phyloP scores from a whole-genome alignment of 441 rosid genomes.

The Macaranga tanarius region DNA sequence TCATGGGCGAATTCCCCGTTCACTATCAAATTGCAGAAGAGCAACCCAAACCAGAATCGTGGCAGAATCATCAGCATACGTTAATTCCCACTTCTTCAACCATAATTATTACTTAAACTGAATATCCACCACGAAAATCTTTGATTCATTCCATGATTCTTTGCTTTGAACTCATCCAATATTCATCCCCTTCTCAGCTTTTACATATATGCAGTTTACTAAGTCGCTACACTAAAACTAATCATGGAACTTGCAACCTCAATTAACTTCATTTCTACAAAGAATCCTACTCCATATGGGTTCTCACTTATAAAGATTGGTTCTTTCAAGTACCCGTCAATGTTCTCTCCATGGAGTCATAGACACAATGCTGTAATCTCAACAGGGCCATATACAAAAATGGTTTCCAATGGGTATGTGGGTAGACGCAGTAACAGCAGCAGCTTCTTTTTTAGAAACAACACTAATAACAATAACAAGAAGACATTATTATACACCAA shows the following conservation, averaged over 20 bases:
- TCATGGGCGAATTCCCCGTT: background rate
- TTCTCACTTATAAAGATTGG: background rate
- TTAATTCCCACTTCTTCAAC: background rate
- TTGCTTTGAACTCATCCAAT: background rate
- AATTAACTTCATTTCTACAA: constrained; percentile 7
- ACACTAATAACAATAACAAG: constrained; percentile 14
- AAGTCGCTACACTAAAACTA: background rate
- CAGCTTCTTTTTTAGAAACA: constrained; percentile 12
- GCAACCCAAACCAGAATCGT: constrained; percentile 28
- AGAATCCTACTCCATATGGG: background rate
- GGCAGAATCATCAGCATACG: constrained; percentile 33
- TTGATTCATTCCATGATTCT: background rate
- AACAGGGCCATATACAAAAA: constrained; percentile 5
- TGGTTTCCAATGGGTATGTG: constrained; percentile 39
- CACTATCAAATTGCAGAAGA: background rate
- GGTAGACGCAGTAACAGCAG: constrained; percentile 28
- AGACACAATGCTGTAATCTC: background rate
- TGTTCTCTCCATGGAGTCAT: constrained; percentile 6
- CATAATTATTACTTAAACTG: background rate
- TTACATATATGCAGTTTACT: background rate
- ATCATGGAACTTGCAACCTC: constrained; percentile 31
- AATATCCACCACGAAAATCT: background rate
- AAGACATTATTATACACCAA: constrained; percentile 33
- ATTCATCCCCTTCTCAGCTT: background rate
- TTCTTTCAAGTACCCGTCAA: constrained; percentile 11